These are phyloP conservation scores for Musa itinerans DNA, from an alignment of 176 grass and related monocot species.

Conservation along the genomic window DNA sequence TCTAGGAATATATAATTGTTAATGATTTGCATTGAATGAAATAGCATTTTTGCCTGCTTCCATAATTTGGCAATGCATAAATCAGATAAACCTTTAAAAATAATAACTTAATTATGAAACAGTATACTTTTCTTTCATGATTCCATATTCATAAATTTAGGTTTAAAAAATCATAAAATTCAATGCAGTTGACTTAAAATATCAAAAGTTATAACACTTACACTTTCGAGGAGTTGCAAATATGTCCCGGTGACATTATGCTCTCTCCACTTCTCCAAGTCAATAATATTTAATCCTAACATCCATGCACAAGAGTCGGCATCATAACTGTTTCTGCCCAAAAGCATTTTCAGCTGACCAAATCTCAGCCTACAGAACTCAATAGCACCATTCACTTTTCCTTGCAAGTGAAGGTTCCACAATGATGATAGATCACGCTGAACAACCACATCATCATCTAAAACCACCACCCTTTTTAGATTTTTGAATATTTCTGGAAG, in stretches of 20 bases:
- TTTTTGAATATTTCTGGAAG: slow-evolving; percentile 94
- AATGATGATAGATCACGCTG: slow-evolving; percentile 82
- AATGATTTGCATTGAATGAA: no score
- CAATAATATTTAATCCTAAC: slow-evolving; percentile 84
- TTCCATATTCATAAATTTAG: slow-evolving; percentile 10
- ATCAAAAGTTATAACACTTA: slow-evolving; percentile 23
- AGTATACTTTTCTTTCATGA: neutral
- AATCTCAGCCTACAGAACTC: slow-evolving; percentile 76
- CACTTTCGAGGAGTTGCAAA: slow-evolving; percentile 61
- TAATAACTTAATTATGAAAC: neutral
- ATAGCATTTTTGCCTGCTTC: no score
- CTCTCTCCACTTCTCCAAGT: slow-evolving; percentile 95
- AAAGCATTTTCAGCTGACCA: slow-evolving; percentile 55
- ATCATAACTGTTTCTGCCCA: slow-evolving; percentile 63
- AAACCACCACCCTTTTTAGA: slow-evolving; percentile 75
- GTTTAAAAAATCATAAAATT: neutral
- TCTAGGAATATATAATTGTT: no score
- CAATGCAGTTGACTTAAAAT: neutral
- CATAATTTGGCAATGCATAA: no score
- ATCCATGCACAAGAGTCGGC: slow-evolving; percentile 91
- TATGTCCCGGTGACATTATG: slow-evolving; percentile 78
- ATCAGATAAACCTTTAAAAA: no score
- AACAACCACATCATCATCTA: slow-evolving; percentile 97
- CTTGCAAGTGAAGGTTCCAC: slow-evolving; percentile 86
- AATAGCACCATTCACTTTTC: slow-evolving; percentile 82